Percentiles rank a stretch among this genome's conserved stretches.
Evolutionary conservation across 257 asterid genomes (phyloP).

Genomic region (Solanum etuberosum): DNA sequence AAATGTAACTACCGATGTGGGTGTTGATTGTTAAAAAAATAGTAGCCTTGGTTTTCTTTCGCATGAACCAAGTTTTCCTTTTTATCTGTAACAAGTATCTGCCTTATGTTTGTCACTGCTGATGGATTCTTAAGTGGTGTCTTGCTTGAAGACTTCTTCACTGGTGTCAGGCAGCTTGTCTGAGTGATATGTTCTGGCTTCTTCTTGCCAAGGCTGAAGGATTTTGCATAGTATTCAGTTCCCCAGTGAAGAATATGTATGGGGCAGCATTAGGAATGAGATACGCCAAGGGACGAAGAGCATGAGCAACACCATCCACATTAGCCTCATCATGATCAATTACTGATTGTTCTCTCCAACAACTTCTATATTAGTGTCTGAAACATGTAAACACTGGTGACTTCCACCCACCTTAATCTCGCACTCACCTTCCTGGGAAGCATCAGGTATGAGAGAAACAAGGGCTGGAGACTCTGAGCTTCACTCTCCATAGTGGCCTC

Average conservation of each 20-base stretch:
- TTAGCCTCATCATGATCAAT: background rate
- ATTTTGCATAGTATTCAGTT: background rate
- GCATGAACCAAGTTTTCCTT: conserved; percentile 22
- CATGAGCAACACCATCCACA: background rate
- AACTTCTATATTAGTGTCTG: background rate
- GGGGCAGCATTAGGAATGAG: background rate
- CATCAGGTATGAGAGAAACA: background rate
- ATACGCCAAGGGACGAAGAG: background rate
- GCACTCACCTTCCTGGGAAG: background rate
- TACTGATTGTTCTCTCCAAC: background rate
- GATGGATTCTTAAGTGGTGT: background rate
- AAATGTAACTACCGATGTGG: background rate
- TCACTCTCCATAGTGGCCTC: background rate
- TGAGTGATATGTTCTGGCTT: background rate
- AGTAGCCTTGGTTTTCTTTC: background rate
- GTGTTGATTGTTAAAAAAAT: background rate
- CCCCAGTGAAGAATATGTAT: background rate
- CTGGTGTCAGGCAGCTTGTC: background rate
- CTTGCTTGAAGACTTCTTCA: background rate
- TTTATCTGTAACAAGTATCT: conserved; percentile 20
- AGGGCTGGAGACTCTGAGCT: background rate
- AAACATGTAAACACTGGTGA: background rate
- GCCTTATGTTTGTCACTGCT: background rate
- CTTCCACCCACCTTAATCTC: background rate
- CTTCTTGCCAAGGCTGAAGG: background rate